A percentile compares a stretch with the other conserved stretches of the same genome.
Evolutionary conservation across 495 filamentous ascomycete genomes (phyloP).

Genomic region (Trichoderma gamsii): DNA sequence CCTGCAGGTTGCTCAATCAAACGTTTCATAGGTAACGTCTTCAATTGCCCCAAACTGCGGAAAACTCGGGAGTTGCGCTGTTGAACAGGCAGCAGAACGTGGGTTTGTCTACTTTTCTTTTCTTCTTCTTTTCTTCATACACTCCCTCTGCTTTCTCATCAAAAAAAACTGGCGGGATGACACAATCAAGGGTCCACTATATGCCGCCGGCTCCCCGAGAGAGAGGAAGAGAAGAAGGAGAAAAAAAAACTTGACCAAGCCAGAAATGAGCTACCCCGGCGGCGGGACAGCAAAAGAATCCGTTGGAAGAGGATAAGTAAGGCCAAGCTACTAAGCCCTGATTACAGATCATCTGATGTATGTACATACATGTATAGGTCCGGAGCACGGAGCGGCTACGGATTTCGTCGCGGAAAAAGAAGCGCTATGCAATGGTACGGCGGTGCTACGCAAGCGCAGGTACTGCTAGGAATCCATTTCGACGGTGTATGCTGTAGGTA

Average conservation of each 20-base stretch:
- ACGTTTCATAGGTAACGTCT: neutral
- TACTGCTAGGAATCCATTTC: too few species aligned
- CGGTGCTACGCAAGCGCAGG: neutral
- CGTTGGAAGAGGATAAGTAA: slow-evolving; percentile 4
- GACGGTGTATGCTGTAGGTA: too few species aligned
- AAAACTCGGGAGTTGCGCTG: neutral
- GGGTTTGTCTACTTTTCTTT: neutral
- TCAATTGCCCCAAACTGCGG: neutral
- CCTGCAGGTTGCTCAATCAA: neutral
- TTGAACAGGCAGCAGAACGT: neutral
- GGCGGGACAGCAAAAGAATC: neutral
- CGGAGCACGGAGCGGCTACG: neutral
- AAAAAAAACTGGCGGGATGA: neutral
- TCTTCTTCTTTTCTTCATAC: neutral
- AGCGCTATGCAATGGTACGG: neutral
- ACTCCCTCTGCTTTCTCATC: neutral
- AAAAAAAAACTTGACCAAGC: neutral
- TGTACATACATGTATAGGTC: neutral
- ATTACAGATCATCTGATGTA: slow-evolving; percentile 11
- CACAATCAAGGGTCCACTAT: slow-evolving; percentile 6
- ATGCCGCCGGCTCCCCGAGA: slow-evolving; percentile 4
- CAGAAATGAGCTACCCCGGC: neutral
- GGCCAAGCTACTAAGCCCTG: neutral
- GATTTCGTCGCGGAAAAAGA: neutral
- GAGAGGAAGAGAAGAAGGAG: neutral